A percentile compares a stretch with the other conserved stretches of the same genome.
Evolutionary conservation across 129 eudicot species (phyloP).

Genomic region (Helianthus annuus): DNA sequence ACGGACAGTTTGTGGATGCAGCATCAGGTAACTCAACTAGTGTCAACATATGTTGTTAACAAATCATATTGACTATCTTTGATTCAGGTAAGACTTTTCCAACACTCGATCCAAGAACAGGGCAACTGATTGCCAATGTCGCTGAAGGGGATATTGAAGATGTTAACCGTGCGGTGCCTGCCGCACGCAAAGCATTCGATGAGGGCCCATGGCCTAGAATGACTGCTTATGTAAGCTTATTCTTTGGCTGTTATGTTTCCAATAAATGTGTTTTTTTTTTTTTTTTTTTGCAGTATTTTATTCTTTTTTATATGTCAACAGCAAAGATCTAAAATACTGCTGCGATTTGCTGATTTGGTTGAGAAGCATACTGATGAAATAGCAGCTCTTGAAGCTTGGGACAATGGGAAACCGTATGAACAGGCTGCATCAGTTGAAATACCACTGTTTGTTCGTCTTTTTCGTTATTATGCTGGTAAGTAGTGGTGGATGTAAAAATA

Average conservation of each 20-base stretch:
- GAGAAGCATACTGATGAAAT: constrained; percentile 72
- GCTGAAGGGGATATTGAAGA: constrained; percentile 87
- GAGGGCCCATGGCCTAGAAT: constrained; percentile 96
- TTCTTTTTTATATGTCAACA: constrained; percentile 22
- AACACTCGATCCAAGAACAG: constrained; percentile 82
- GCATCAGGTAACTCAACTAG: constrained; percentile 61
- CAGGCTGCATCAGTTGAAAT: constrained; percentile 64
- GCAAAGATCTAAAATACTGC: constrained; percentile 74
- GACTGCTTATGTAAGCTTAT: constrained; percentile 74
- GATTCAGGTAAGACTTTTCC: constrained; percentile 83
- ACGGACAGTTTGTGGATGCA: constrained; percentile 84
- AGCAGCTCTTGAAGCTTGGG: constrained; percentile 94
- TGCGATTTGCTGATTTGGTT: constrained; percentile 76
- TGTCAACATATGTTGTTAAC: constrained; percentile 6
- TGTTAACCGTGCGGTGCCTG: constrained; percentile 74
- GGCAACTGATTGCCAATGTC: constrained; percentile 75
- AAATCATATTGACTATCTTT: constrained; percentile 17
- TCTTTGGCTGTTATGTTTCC: not conserved
- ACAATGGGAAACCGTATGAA: constrained; percentile 79
- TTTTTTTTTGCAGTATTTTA: not conserved
- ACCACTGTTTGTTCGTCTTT: constrained; percentile 62
- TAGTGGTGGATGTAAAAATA: not conserved
- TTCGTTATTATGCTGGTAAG: constrained; percentile 88
- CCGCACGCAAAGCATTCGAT: constrained; percentile 93
- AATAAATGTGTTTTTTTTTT: not conserved